Evolutionary conservation across 2,329 filamentous ascomycete species (phyloP), one percentile per base, ranked within the genome.

Genomic region (Cercospora sp.): DNA sequence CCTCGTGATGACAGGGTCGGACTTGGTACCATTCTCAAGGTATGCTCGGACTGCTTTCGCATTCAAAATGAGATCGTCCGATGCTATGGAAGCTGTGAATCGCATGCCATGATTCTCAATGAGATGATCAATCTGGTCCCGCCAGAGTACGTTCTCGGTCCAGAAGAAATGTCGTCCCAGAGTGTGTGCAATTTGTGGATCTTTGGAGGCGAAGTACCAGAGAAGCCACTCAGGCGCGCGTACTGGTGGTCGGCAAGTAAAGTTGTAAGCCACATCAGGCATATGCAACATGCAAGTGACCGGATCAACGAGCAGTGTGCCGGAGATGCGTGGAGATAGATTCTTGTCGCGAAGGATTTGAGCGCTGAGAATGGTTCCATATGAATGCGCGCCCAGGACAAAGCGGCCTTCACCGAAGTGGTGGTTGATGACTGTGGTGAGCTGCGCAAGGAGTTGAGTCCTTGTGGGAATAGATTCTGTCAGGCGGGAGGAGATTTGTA

Each of bases 181-280:
- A 9, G 86, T 87, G 65, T 90, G 84, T 9, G 89, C 86, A 2
- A 91, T 87, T 2, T 88, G 88, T 30, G 88, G 86, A 72, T 92
- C 90, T 64, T 84, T 89, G 55, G 85, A 87, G 5, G 87, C 90
- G 75, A 91, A 91, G 73, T 90, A 92, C 83, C 87, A 90, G 13
- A 92, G 80, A 75, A 90, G 86, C 81, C 87, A 89, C 77, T 92
- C 89, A 69, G 90, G 91, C n/a, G 90, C 89, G 1, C 66, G 86
- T 80, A 69, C 67, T 0, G 75, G 76, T 13, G 69, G 51, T 5
- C 74, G 72, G 5, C 84, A 80, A 10, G 86, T 89, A 75, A 92
- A 92, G 78, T 92, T 92, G 81, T 88, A 91, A 10, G 89, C 88
- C 33, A 92, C 88, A 69, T 90, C 84, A 0, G 90, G 90, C 39